A percentile compares a stretch with the other conserved stretches of the same genome.
Evolutionary conservation across 331 rosid species (phyloP).

Genomic region (Acacia concinna): DNA sequence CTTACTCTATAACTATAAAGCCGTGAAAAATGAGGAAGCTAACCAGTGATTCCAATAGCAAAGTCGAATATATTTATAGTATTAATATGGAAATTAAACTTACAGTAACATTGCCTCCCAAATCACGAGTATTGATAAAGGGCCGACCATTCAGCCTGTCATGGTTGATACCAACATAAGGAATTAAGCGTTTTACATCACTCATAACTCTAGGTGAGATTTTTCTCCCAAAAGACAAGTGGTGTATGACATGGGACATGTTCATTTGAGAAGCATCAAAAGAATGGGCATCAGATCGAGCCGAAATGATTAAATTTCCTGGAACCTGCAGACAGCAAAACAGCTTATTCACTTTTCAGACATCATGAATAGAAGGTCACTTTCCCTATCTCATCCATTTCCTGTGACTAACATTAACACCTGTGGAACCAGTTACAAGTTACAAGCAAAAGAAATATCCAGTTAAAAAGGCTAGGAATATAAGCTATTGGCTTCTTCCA

Average conservation of each 20-base stretch:
- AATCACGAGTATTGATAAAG: constrained; percentile 69
- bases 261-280: constrained; percentile 90
- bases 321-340: constrained; percentile 73
- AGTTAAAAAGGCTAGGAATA: neutral
- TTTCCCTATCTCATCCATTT: constrained; percentile 25
- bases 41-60: constrained; percentile 31
- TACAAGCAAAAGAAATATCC: constrained; percentile 6
- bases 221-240: constrained; percentile 75
- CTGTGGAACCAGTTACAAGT: neutral
- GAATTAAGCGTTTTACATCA: constrained; percentile 71
- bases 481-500: constrained; percentile 13
- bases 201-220: constrained; percentile 59
- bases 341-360: constrained; percentile 22
- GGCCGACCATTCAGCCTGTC: constrained; percentile 79
- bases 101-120: constrained; percentile 85
- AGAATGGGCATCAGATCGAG: constrained; percentile 88
- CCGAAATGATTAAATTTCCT: constrained; percentile 76
- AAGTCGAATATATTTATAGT: constrained; percentile 12
- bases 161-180: constrained; percentile 77
- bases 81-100: constrained; percentile 43
- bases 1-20: constrained; percentile 9
- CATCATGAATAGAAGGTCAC: constrained; percentile 9
- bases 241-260: constrained; percentile 85
- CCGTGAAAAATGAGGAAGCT: constrained; percentile 19
- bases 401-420: constrained; percentile 12